phyloP scores from a whole-genome alignment of 179 eudicot species.

The Spinacia oleracea region DNA sequence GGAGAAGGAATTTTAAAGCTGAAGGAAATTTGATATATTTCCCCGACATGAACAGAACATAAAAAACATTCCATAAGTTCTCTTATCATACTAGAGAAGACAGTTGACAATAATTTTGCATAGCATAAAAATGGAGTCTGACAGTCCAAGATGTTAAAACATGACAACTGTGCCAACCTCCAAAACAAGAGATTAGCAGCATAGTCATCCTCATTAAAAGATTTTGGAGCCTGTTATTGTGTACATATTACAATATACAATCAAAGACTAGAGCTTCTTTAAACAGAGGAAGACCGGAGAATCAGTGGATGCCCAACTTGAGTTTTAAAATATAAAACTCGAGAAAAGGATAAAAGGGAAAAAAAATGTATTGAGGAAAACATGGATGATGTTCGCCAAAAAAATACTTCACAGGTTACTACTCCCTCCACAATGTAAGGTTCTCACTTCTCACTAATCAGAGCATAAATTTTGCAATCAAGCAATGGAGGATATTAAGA shows the following conservation, averaged over 20 bases:
- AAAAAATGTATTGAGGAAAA: not conserved
- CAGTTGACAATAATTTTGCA: not conserved
- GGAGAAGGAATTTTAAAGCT: conserved; percentile 36
- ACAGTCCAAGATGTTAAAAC: not conserved
- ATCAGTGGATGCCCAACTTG: not conserved
- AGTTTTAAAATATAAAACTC: not conserved
- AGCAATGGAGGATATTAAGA: not conserved
- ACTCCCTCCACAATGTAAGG: not conserved
- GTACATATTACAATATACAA: not conserved
- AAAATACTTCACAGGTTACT: not conserved
- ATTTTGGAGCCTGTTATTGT: not conserved
- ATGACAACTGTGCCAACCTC: conserved; percentile 7
- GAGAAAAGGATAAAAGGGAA: not conserved
- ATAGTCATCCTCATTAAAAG: not conserved
- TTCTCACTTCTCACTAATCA: conserved; percentile 2
- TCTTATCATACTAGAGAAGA: not conserved
- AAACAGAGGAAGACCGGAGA: not conserved
- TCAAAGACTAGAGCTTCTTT: not conserved
- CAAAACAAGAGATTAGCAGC: not conserved
- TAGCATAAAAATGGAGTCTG: not conserved
- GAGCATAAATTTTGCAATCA: not conserved
- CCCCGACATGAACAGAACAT: conserved; percentile 15
- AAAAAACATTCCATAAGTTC: not conserved
- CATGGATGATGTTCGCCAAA: not conserved
- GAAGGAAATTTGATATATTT: conserved; percentile 22